Percentiles rank a stretch among this genome's conserved stretches.
Evolutionary conservation across 2,329 filamentous ascomycete genomes (phyloP).

Genomic region (Juglanconis juglandina): DNA sequence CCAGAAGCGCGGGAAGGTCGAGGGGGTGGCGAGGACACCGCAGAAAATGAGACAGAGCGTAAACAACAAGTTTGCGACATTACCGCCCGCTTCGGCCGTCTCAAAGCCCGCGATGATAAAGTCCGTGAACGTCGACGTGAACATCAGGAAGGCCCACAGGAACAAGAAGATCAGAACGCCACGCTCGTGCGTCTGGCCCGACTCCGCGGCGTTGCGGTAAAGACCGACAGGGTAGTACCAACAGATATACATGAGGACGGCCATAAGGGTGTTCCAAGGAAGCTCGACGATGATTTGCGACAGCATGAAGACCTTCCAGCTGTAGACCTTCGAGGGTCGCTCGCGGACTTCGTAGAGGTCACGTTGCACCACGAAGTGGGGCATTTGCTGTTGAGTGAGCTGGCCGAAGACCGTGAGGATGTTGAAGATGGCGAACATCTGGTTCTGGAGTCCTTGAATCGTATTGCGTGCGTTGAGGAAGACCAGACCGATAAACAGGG

Average conservation of each 20-base stretch:
- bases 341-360: slow-evolving; percentile 68
- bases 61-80: slow-evolving; percentile 64
- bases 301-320: slow-evolving; percentile 66
- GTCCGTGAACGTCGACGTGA: slow-evolving; percentile 64
- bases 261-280: slow-evolving; percentile 65
- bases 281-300: slow-evolving; percentile 67
- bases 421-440: slow-evolving; percentile 70
- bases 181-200: slow-evolving; percentile 50
- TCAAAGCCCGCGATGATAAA: slow-evolving; percentile 63
- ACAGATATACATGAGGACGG: slow-evolving; percentile 61
- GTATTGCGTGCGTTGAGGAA: slow-evolving; percentile 60
- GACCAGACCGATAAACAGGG: slow-evolving; percentile 68
- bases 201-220: slow-evolving; percentile 54
- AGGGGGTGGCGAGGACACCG: slow-evolving; percentile 57
- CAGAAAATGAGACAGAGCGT: slow-evolving; percentile 65
- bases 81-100: slow-evolving; percentile 63
- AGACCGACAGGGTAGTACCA: slow-evolving; percentile 71
- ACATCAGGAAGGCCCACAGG: slow-evolving; percentile 62
- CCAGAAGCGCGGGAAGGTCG: slow-evolving; percentile 65
- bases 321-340: slow-evolving; percentile 65
- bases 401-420: slow-evolving; percentile 66
- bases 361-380: slow-evolving; percentile 66
- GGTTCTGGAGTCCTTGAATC: slow-evolving; percentile 66
- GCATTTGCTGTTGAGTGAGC: slow-evolving; percentile 65
- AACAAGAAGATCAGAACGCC: slow-evolving; percentile 66